Conservation (phyloP, 768 basidiomycete genomes). For the Mycena indigotica region DNA sequence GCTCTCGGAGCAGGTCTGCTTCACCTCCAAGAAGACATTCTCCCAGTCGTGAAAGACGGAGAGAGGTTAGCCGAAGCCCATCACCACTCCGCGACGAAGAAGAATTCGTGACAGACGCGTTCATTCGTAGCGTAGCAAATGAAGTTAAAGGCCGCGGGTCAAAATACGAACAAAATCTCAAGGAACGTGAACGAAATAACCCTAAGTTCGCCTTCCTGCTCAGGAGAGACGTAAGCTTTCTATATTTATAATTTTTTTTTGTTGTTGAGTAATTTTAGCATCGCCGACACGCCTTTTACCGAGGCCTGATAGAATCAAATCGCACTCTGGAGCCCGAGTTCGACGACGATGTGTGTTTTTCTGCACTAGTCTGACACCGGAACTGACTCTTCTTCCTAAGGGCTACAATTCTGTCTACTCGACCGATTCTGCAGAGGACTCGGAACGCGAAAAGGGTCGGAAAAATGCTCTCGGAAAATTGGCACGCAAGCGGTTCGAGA, state of each 20-base stretch:
- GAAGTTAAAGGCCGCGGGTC: conserved; percentile 81
- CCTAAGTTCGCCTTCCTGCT: conserved; percentile 81
- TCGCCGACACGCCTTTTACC: conserved; percentile 70
- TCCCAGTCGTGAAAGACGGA: conserved; percentile 51
- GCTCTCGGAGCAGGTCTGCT: conserved; percentile 45
- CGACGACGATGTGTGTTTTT: conserved; percentile 67
- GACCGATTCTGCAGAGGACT: conserved; percentile 92
- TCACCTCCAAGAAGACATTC: conserved; percentile 42
- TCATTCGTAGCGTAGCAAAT: conserved; percentile 84
- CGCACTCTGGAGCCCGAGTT: conserved; percentile 66
- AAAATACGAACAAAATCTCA: conserved; percentile 74
- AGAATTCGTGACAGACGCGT: conserved; percentile 76
- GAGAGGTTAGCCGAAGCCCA: conserved; percentile 54
- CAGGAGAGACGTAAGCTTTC: conserved; percentile 48
- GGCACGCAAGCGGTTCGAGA: conserved; percentile 84
- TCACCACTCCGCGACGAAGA: conserved; percentile 54
- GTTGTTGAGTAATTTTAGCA: conserved; percentile 47
- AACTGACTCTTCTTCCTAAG: conserved; percentile 38
- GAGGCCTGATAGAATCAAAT: conserved; percentile 63
- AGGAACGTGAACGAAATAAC: conserved; percentile 77
- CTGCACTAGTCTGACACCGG: neutral
- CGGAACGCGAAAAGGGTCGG: conserved; percentile 78
- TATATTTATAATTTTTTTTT: conserved; percentile 5
- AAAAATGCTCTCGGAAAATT: conserved; percentile 79
- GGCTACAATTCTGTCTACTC: conserved; percentile 89